Percentiles rank a stretch among this genome's conserved stretches.
These are phyloP conservation scores for Calvatia gigantea DNA, from an alignment of 768 basidiomycete genomes.

Conservation along the genomic window DNA sequence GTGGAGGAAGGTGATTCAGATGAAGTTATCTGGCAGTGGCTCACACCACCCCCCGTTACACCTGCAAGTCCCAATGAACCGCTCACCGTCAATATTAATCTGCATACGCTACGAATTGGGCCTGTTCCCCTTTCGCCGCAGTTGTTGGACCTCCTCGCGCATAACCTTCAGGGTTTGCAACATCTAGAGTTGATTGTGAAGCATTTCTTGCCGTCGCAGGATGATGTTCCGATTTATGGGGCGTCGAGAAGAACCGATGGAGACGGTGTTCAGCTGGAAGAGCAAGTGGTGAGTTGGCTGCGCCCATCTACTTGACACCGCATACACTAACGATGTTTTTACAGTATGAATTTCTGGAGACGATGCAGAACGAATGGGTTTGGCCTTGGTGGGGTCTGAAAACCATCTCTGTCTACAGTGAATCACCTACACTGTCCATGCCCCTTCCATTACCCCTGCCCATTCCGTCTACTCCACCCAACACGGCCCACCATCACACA, in stretches of 20 bases:
- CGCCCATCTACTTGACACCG: neutral
- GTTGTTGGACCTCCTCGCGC: constrained; percentile 38
- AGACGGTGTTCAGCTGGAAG: constrained; percentile 4
- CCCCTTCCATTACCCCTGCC: neutral
- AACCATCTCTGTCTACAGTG: constrained; percentile 3
- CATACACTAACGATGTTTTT: neutral
- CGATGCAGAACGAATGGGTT: constrained; percentile 8
- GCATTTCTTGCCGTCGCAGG: constrained; percentile 30
- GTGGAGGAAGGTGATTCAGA: constrained; percentile 1
- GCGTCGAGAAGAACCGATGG: neutral
- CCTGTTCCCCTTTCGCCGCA: constrained; percentile 38
- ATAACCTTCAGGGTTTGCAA: constrained; percentile 29
- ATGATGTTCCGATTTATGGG: constrained; percentile 8
- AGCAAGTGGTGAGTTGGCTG: constrained; percentile 5
- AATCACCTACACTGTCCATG: neutral
- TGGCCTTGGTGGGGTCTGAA: constrained; percentile 9
- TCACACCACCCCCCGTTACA: neutral
- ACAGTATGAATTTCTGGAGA: constrained; percentile 10
- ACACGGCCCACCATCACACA: neutral
- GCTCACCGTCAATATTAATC: constrained; percentile 6
- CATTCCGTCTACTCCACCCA: neutral
- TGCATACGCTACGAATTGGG: constrained; percentile 35
- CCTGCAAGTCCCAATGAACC: neutral
- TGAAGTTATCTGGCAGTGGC: constrained; percentile 3
- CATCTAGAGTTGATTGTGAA: constrained; percentile 36